These are phyloP conservation scores for Lodderomyces theae DNA, from an alignment of 1,139 yeast genomes.

Conservation along the genomic window DNA sequence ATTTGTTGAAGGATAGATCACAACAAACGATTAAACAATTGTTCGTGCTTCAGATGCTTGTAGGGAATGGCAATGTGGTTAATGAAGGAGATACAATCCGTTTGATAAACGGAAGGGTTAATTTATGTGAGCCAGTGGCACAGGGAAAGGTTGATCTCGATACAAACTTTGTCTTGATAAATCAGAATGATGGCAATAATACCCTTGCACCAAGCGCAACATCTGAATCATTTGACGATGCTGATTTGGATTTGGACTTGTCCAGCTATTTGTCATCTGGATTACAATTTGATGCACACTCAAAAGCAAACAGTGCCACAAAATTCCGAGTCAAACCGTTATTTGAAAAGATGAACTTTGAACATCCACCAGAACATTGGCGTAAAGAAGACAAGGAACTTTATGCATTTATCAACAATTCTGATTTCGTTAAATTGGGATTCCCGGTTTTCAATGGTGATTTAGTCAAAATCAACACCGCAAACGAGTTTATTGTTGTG, in stretches of 20 bases:
- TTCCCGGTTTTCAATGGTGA: conserved; percentile 68
- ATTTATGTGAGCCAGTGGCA: conserved; percentile 68
- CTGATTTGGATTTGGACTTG: conserved; percentile 23
- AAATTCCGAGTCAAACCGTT: conserved; percentile 29
- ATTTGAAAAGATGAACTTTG: conserved; percentile 27
- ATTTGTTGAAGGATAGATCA: conserved; percentile 29
- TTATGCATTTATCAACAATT: conserved; percentile 51
- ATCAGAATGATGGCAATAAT: conserved; percentile 21
- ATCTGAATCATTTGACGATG: conserved; percentile 8
- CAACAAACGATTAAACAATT: conserved; percentile 26
- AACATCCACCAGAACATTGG: conserved; percentile 28
- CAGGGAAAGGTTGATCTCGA: conserved; percentile 53
- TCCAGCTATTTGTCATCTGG: conserved; percentile 37
- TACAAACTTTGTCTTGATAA: conserved; percentile 56
- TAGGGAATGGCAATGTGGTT: conserved; percentile 32
- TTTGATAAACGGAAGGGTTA: conserved; percentile 48
- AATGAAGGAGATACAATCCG: conserved; percentile 34
- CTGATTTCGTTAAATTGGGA: conserved; percentile 54
- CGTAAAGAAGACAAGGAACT: conserved; percentile 42
- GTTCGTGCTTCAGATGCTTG: conserved; percentile 26
- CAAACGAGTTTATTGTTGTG: conserved; percentile 30
- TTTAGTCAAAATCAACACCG: conserved; percentile 41
- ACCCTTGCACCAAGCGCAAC: conserved; percentile 7
- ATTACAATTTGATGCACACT: conserved; percentile 22
- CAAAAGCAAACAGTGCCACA: conserved; percentile 8